phyloP scores from a whole-genome alignment of 2,329 filamentous ascomycete genomes.

The Fusarium chuoi region DNA sequence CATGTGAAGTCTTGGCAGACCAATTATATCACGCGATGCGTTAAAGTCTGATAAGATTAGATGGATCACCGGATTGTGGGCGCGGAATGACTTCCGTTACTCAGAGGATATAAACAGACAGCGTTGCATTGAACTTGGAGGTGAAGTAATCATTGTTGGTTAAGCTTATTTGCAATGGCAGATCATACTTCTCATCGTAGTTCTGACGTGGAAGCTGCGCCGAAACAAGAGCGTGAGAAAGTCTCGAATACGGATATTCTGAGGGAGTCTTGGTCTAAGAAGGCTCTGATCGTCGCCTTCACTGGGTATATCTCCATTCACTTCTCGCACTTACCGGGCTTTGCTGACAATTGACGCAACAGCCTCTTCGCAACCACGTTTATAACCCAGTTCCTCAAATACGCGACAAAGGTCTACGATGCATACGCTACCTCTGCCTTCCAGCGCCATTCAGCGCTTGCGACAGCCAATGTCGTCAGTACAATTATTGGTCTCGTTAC shows the following conservation, averaged over 20 bases:
- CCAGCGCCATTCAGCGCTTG: constrained; percentile 59
- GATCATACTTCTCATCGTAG: constrained; percentile 17
- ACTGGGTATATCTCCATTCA: constrained; percentile 21
- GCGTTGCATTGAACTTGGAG: neutral
- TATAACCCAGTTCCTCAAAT: constrained; percentile 46
- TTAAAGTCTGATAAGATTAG: constrained; percentile 42
- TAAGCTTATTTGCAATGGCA: neutral
- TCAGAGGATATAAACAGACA: neutral
- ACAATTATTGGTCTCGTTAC: constrained; percentile 62
- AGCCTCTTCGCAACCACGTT: constrained; percentile 39
- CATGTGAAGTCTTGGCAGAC: neutral
- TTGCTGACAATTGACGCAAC: no score
- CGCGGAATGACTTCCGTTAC: constrained; percentile 25
- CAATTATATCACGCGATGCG: neutral
- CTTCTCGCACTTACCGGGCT: no score
- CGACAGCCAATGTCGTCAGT: constrained; percentile 59
- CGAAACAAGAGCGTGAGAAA: neutral
- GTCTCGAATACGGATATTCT: constrained; percentile 36
- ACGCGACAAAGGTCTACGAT: constrained; percentile 47
- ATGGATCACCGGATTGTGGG: constrained; percentile 31
- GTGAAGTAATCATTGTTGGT: neutral
- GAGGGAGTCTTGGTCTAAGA: constrained; percentile 39
- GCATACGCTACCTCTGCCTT: constrained; percentile 53
- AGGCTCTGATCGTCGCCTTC: constrained; percentile 39
- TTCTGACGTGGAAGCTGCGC: constrained; percentile 27